These are phyloP conservation scores for Blastobotrys indianensis DNA, from an alignment of 1,139 yeast species.

Conservation along the genomic window DNA sequence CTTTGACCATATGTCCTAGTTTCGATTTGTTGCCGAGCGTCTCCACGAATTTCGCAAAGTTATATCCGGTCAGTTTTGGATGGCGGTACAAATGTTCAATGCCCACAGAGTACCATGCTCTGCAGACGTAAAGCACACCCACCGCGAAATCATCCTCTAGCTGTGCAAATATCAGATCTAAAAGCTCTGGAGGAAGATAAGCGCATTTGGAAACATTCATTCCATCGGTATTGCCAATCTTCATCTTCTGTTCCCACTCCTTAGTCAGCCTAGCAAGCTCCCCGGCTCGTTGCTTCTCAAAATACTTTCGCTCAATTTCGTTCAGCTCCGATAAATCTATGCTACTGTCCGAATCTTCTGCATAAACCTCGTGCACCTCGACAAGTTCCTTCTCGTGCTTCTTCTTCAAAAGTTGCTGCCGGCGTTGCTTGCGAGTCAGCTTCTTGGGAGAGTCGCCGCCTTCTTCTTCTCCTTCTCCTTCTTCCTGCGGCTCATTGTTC, in stretches of 20 bases:
- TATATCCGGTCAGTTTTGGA: conserved; percentile 60
- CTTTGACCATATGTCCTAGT: conserved; percentile 32
- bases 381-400: conserved; percentile 3
- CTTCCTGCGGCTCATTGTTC: not conserved
- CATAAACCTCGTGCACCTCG: conserved; percentile 8
- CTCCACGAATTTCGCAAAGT: conserved; percentile 69
- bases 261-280: conserved; percentile 11
- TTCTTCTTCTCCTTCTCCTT: not conserved
- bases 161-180: conserved; percentile 43
- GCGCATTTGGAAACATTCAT: conserved; percentile 17
- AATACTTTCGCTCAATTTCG: conserved; percentile 11
- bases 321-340: conserved; percentile 13
- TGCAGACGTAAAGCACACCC: conserved; percentile 54
- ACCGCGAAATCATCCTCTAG: conserved; percentile 31
- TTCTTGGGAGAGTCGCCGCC: conserved; percentile 17
- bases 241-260: conserved; percentile 9
- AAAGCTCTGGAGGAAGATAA: conserved; percentile 55
- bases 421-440: conserved; percentile 4
- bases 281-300: conserved; percentile 6
- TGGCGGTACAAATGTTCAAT: conserved; percentile 56
- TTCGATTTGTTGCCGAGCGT: conserved; percentile 39
- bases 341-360: conserved; percentile 9
- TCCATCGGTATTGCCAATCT: not conserved
- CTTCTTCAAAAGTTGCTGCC: conserved; percentile 8
- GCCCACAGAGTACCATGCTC: conserved; percentile 52